These are phyloP conservation scores for Pichia sp. DNA, from an alignment of 1,139 yeast species.

Conservation along the genomic window DNA sequence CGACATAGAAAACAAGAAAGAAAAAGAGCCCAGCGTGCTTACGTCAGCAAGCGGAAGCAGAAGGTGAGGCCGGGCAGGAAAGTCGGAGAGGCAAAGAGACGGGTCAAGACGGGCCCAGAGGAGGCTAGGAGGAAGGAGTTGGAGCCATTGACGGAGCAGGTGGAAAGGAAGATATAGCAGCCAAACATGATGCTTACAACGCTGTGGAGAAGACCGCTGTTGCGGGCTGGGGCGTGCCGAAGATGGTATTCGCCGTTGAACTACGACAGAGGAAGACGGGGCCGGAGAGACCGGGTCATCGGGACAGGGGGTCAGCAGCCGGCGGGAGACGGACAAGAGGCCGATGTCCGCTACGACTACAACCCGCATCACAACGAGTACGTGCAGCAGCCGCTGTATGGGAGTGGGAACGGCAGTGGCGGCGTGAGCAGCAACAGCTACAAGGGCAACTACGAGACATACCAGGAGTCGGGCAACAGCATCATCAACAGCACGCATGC, in stretches of 20 bases:
- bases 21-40: not conserved
- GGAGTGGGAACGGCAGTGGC: no score
- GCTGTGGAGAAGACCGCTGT: not conserved
- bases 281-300: not conserved
- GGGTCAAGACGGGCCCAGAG: not conserved
- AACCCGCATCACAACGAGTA: not conserved
- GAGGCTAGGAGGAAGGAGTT: not conserved
- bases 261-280: constrained; percentile 8
- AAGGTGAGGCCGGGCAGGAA: no score
- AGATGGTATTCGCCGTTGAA: constrained; percentile 21
- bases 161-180: not conserved
- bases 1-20: not conserved
- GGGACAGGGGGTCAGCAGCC: not conserved
- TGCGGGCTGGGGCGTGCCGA: not conserved
- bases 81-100: no score
- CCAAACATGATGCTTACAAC: not conserved
- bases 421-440: not conserved
- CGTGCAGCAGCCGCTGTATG: not conserved
- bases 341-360: not conserved
- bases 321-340: no score
- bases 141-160: not conserved
- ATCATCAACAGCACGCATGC: constrained; percentile 39
- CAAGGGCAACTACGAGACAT: not conserved
- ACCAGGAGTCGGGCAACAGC: constrained; percentile 2
- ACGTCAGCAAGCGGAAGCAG: not conserved